Percentiles rank a stretch among this genome's conserved stretches.
Conservation (phyloP, 2,329 filamentous ascomycete genomes). For the Calonectria pteridis region DNA sequence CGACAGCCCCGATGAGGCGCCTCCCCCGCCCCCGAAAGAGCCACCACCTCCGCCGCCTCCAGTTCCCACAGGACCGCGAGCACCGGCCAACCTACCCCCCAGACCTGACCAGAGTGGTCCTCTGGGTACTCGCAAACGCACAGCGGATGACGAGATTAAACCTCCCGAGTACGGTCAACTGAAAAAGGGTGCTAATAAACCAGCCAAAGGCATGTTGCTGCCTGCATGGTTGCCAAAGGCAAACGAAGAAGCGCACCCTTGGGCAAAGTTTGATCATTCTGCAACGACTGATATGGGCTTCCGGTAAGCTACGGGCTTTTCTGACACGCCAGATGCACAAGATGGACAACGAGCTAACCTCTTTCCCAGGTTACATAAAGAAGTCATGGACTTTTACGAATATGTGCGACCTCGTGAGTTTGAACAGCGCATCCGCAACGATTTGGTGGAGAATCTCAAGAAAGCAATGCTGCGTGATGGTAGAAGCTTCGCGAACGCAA, state of each 20-base stretch:
- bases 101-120: slow-evolving; percentile 53
- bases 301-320: slow-evolving; percentile 62
- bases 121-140: slow-evolving; percentile 81
- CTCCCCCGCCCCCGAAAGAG: slow-evolving; percentile 32
- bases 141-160: slow-evolving; percentile 76
- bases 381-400: slow-evolving; percentile 89
- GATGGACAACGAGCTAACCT: background rate
- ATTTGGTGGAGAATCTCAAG: slow-evolving; percentile 79
- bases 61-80: slow-evolving; percentile 36
- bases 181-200: slow-evolving; percentile 64
- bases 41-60: slow-evolving; percentile 37
- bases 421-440: slow-evolving; percentile 80
- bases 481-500: slow-evolving; percentile 68
- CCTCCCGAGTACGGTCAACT: slow-evolving; percentile 64
- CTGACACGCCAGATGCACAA: background rate
- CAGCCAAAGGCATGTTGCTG: slow-evolving; percentile 63
- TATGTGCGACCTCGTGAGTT: slow-evolving; percentile 83
- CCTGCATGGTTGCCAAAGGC: slow-evolving; percentile 63
- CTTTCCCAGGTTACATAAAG: slow-evolving; percentile 79
- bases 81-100: slow-evolving; percentile 35
- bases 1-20: slow-evolving; percentile 33
- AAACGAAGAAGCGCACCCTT: slow-evolving; percentile 68
- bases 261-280: slow-evolving; percentile 70
- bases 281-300: slow-evolving; percentile 64
- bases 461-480: slow-evolving; percentile 64